Evolutionary conservation across 805 yeast species (phyloP), one percentile per base, ranked within the genome.

Genomic region (Yarrowia deformans): DNA sequence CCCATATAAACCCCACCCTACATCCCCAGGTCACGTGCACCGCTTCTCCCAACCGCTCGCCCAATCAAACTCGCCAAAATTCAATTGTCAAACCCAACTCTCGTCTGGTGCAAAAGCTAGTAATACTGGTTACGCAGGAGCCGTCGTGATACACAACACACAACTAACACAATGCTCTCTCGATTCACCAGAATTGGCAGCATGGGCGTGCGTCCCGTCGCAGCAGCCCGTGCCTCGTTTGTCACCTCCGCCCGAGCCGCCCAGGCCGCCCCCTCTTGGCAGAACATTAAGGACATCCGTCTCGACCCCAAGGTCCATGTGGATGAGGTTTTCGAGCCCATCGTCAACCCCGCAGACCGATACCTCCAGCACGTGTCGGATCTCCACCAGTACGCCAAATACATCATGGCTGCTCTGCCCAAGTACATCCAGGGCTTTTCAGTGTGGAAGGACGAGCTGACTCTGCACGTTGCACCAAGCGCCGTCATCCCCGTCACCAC

Each of bases 361-460:
- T 90, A 87, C 80, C 81, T 81, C 75, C 90, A 85, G 72, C 87
- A 85, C 70, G 78, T 79, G 67, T 93, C 88, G 76, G 91, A 89
- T 73, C 83, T 91, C 71, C 96, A 90, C 81, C 86, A 87, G 79
- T 91, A 90, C 78, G 97, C 97, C 35, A 84, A 86, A 69, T 91
- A 91, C 77, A 78, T 91, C 72, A 88, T 89, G 84, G 84, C 91
- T 9, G 85, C 90, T 72, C 77, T 91, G 80, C 97, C 97, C 60
- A 91, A 90, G 79, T 90, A 81, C 76, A 84, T 91, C 71, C 96
- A 91, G 81, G 89, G 89, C 78, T 91, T 90, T 75, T 83, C 91
- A 7, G 97, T 91, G 61, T 91, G 97, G 97, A 91, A 91, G 79
- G 96, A 91, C 77, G 97, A 91, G 80, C 85, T 91, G 77, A 85